A percentile compares a stretch with the other conserved stretches of the same genome.
Evolutionary conservation across 2,329 filamentous ascomycete species (phyloP).

Genomic region (Neonectria neomacrospora): DNA sequence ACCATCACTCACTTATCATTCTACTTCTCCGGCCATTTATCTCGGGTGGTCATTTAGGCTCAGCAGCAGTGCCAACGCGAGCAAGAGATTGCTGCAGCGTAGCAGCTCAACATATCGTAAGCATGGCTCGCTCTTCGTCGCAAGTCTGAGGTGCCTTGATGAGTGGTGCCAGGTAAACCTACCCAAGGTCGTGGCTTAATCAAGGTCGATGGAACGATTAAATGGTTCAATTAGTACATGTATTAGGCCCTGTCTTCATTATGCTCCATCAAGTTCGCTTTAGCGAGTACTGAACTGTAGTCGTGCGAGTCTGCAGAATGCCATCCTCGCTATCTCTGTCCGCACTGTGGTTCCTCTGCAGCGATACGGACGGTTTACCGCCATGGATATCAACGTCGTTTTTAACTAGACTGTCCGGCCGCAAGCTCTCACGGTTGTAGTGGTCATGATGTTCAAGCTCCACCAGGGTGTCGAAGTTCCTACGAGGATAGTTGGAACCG

Average conservation of each 20-base stretch:
- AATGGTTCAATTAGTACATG: too few species aligned
- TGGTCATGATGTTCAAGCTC: conserved; percentile 21
- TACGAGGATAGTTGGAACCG: conserved; percentile 9
- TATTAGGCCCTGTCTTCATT: neutral
- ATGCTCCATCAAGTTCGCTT: neutral
- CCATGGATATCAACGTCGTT: conserved; percentile 4
- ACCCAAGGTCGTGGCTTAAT: too few species aligned
- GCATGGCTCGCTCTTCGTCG: too few species aligned
- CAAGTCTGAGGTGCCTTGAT: too few species aligned
- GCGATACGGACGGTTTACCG: neutral
- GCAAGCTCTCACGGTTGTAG: conserved; percentile 4
- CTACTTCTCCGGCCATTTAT: too few species aligned
- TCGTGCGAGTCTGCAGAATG: conserved; percentile 13
- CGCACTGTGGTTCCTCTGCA: neutral
- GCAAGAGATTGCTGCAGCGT: too few species aligned
- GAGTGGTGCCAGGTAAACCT: too few species aligned
- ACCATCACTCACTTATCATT: too few species aligned
- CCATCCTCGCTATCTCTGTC: conserved; percentile 11
- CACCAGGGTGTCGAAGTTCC: conserved; percentile 23
- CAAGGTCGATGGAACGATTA: too few species aligned
- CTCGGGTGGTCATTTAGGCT: too few species aligned
- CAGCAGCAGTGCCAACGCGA: too few species aligned
- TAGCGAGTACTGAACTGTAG: neutral
- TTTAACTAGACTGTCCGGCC: conserved; percentile 7
- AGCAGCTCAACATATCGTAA: too few species aligned